Conservation (phyloP, 805 yeast species). For the Saccharomyces cerevisiae region DNA sequence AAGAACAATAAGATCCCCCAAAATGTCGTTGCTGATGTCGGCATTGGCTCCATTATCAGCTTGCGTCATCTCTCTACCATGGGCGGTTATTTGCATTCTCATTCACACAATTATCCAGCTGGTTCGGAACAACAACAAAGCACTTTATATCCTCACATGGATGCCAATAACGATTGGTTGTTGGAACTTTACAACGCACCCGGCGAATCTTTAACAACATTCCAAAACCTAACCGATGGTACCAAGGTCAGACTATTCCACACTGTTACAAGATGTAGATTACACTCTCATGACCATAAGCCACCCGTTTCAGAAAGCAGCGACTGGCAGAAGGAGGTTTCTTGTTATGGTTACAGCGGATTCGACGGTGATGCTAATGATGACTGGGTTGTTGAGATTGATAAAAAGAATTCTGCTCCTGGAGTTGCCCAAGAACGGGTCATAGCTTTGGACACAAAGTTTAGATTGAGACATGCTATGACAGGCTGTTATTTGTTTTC, state of each 20-base stretch:
- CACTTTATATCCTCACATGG: constrained; percentile 72
- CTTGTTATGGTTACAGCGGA: constrained; percentile 69
- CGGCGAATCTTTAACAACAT: constrained; percentile 46
- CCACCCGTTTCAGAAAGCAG: constrained; percentile 58
- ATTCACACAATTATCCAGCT: constrained; percentile 57
- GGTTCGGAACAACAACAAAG: constrained; percentile 83
- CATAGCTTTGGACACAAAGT: constrained; percentile 59
- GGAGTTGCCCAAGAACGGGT: constrained; percentile 48
- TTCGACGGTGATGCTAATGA: constrained; percentile 80
- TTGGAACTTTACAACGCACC: constrained; percentile 56
- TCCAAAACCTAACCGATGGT: constrained; percentile 58
- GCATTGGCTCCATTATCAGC: constrained; percentile 60
- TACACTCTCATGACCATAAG: constrained; percentile 78
- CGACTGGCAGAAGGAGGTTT: constrained; percentile 81
- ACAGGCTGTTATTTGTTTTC: constrained; percentile 71
- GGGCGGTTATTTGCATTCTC: constrained; percentile 84
- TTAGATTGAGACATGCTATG: constrained; percentile 73
- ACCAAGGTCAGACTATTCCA: constrained; percentile 65
- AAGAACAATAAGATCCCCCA: constrained; percentile 53
- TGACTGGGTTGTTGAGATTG: constrained; percentile 71
- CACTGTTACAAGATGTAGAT: constrained; percentile 48
- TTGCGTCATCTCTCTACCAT: constrained; percentile 61
- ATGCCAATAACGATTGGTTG: constrained; percentile 63
- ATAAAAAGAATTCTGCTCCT: constrained; percentile 40
- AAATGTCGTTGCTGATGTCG: constrained; percentile 56